These are phyloP conservation scores for Brassica hybrid DNA, from an alignment of 441 rosid species.

Conservation along the genomic window DNA sequence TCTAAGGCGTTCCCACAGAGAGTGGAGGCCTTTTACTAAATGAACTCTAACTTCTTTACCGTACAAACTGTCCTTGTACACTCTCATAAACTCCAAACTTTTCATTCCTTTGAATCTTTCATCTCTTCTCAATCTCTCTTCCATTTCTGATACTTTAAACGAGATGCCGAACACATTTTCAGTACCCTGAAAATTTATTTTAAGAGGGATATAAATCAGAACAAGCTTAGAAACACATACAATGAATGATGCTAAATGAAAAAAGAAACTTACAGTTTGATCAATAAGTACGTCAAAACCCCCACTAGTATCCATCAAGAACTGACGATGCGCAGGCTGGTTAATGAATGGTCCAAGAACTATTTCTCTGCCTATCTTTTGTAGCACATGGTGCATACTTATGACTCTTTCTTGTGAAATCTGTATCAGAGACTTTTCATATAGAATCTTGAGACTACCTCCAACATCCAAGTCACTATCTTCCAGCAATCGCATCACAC, in stretches of 20 bases:
- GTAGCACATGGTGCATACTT: background rate
- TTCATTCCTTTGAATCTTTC: conserved; percentile 1
- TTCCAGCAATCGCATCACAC: conserved; percentile 9
- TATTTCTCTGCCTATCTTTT: background rate
- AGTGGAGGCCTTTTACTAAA: conserved; percentile 9
- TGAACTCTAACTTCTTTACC: conserved; percentile 8
- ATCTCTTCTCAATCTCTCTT: background rate
- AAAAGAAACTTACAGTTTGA: background rate
- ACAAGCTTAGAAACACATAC: too few relatives aligned
- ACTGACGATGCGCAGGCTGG: background rate
- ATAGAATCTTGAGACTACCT: background rate
- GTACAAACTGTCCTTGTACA: background rate
- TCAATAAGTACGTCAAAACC: background rate
- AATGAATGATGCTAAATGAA: background rate
- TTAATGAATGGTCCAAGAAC: background rate
- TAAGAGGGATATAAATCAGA: background rate
- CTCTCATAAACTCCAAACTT: background rate
- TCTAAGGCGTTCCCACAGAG: background rate
- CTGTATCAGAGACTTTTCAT: background rate
- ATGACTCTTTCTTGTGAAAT: background rate
- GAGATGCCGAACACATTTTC: conserved; percentile 10
- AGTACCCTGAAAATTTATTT: background rate
- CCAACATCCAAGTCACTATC: background rate
- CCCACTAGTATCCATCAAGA: background rate
- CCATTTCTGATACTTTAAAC: background rate